These are phyloP conservation scores for Myotisia sp. DNA, from an alignment of 2,329 filamentous ascomycete species.

Conservation along the genomic window DNA sequence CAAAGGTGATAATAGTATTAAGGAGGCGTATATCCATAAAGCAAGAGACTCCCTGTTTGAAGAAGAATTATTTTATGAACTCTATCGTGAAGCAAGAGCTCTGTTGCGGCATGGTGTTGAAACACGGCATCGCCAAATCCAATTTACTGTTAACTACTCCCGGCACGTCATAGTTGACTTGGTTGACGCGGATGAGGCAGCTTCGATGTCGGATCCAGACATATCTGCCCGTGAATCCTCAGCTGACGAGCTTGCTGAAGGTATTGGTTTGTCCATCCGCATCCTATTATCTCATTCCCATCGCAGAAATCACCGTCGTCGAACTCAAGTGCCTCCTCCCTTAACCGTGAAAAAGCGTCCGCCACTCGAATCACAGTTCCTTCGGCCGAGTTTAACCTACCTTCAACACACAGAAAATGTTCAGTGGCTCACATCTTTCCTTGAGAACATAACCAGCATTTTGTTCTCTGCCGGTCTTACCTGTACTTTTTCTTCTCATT, in stretches of 20 bases:
- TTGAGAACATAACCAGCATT: constrained; percentile 20
- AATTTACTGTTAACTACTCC: constrained; percentile 39
- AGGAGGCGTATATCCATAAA: constrained; percentile 25
- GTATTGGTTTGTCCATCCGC: constrained; percentile 52
- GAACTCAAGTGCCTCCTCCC: constrained; percentile 50
- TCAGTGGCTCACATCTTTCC: constrained; percentile 21
- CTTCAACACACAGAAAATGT: constrained; percentile 35
- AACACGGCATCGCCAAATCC: constrained; percentile 44
- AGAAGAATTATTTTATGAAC: constrained; percentile 76
- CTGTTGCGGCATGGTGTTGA: constrained; percentile 58
- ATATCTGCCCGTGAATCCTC: constrained; percentile 12
- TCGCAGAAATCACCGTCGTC: constrained; percentile 52
- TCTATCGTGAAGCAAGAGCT: constrained; percentile 64
- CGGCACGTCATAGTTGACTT: constrained; percentile 55
- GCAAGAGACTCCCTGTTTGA: constrained; percentile 40
- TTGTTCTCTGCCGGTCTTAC: constrained; percentile 21
- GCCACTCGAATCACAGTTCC: constrained; percentile 40
- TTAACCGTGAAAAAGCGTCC: constrained; percentile 37
- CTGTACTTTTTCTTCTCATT: constrained; percentile 17
- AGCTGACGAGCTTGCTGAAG: constrained; percentile 43
- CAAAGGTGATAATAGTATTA: constrained; percentile 14
- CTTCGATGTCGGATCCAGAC: constrained; percentile 15
- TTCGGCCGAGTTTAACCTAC: constrained; percentile 44
- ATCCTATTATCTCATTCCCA: constrained; percentile 69
- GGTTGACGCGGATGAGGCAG: constrained; percentile 35